Evolutionary conservation across 2,329 filamentous ascomycete species (phyloP).

Genomic region (Teratosphaeria nubilosa): DNA sequence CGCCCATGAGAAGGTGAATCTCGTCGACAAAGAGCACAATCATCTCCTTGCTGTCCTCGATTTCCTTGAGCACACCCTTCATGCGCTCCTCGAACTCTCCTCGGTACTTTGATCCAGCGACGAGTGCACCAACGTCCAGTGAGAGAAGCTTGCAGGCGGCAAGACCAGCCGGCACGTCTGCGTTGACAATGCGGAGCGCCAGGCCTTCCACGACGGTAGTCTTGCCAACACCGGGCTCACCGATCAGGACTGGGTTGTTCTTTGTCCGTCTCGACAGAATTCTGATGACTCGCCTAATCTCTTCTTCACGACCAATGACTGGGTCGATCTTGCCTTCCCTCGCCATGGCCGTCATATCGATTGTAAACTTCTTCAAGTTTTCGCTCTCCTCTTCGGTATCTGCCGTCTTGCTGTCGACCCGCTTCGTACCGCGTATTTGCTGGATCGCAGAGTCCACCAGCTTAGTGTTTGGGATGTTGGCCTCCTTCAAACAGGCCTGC

Average conservation of each 20-base stretch:
- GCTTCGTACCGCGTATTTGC: slow-evolving; percentile 81
- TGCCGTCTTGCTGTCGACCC: slow-evolving; percentile 92
- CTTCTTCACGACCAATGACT: slow-evolving; percentile 92
- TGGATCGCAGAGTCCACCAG: slow-evolving; percentile 83
- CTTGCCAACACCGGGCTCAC: slow-evolving; percentile 96
- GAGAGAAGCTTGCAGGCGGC: slow-evolving; percentile 90
- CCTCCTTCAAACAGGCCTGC: slow-evolving; percentile 64
- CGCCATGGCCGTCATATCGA: slow-evolving; percentile 95
- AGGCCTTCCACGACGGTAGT: slow-evolving; percentile 96
- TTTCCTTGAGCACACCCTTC: slow-evolving; percentile 98
- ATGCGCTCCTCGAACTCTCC: slow-evolving; percentile 98
- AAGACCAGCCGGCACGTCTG: slow-evolving; percentile 90
- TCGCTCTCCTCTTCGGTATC: slow-evolving; percentile 89
- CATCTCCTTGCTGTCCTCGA: slow-evolving; percentile 86
- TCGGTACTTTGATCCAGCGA: slow-evolving; percentile 95
- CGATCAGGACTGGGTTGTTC: slow-evolving; percentile 97
- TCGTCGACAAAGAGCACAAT: slow-evolving; percentile 98
- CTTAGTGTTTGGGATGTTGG: slow-evolving; percentile 86
- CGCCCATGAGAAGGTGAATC: slow-evolving; percentile 97
- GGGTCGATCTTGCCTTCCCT: slow-evolving; percentile 96
- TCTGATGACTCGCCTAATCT: slow-evolving; percentile 82
- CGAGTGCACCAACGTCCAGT: slow-evolving; percentile 86
- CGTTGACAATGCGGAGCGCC: slow-evolving; percentile 89
- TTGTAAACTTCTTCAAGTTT: slow-evolving; percentile 94
- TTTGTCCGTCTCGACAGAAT: slow-evolving; percentile 91